Evolutionary conservation across 495 filamentous ascomycete species (phyloP).

Genomic region (Paragyromitra xinjiangensis): DNA sequence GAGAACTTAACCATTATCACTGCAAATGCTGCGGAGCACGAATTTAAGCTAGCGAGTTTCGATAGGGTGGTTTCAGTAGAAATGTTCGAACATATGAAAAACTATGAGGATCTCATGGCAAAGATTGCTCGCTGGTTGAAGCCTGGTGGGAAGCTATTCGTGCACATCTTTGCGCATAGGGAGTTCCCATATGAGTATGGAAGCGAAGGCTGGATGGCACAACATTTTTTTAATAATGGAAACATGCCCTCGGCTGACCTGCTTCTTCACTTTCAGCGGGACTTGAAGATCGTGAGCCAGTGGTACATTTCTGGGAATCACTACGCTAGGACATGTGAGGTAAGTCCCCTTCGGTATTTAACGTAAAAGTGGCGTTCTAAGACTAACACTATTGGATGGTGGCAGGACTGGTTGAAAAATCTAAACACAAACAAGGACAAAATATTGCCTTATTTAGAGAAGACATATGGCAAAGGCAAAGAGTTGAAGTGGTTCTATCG

Average conservation of each 20-base stretch:
- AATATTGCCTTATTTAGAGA: constrained; percentile 68
- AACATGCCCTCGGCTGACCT: constrained; percentile 75
- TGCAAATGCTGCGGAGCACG: constrained; percentile 68
- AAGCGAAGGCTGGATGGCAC: constrained; percentile 76
- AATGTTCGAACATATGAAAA: constrained; percentile 79
- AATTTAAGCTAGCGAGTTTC: constrained; percentile 65
- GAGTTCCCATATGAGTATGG: constrained; percentile 70
- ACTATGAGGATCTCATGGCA: constrained; percentile 71
- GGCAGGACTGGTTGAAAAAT: constrained; percentile 67
- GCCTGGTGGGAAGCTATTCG: constrained; percentile 70
- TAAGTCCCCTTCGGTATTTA: constrained; percentile 52
- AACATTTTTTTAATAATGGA: constrained; percentile 73
- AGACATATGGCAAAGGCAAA: constrained; percentile 68
- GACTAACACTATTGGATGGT: constrained; percentile 37
- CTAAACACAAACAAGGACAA: constrained; percentile 65
- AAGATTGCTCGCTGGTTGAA: constrained; percentile 67
- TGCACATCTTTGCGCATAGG: constrained; percentile 71
- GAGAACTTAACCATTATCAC: constrained; percentile 69
- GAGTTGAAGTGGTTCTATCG: constrained; percentile 69
- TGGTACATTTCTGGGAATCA: constrained; percentile 74
- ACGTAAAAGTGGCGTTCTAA: not conserved
- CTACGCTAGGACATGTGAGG: constrained; percentile 73
- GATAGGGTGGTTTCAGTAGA: constrained; percentile 72
- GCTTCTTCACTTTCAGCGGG: constrained; percentile 70
- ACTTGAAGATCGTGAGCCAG: constrained; percentile 66